Evolutionary conservation across 257 asterid species (phyloP).

Genomic region (Penstemon eatonii): DNA sequence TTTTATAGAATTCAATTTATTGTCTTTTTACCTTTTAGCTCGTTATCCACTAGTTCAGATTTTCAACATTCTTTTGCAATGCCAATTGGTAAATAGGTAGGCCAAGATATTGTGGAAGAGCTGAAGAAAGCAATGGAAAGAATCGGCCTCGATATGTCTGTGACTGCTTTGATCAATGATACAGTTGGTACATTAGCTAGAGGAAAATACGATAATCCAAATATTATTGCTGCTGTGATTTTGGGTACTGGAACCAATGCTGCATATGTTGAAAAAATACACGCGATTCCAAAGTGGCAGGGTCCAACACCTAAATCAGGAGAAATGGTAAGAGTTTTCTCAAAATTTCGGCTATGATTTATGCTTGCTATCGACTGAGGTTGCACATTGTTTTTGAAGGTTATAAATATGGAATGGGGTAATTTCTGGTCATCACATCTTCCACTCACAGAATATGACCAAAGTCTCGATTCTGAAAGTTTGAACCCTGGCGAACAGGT

Average conservation of each 20-base stretch:
- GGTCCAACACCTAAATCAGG: slow-evolving; percentile 67
- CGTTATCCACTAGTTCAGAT: neutral
- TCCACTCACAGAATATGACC: slow-evolving; percentile 82
- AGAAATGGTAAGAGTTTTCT: slow-evolving; percentile 59
- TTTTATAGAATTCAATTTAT: neutral
- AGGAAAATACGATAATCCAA: slow-evolving; percentile 61
- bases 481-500: slow-evolving; percentile 96
- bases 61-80: slow-evolving; percentile 4
- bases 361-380: slow-evolving; percentile 8
- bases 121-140: slow-evolving; percentile 81
- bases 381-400: slow-evolving; percentile 45
- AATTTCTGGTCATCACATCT: slow-evolving; percentile 85
- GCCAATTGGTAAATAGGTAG: slow-evolving; percentile 48
- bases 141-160: slow-evolving; percentile 75
- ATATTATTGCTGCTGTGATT: slow-evolving; percentile 85
- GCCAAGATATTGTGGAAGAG: slow-evolving; percentile 79
- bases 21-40: too few relatives aligned
- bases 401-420: slow-evolving; percentile 99
- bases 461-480: slow-evolving; percentile 75
- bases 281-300: slow-evolving; percentile 83
- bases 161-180: slow-evolving; percentile 89
- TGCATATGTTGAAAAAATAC: slow-evolving; percentile 81
- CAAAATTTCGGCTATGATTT: slow-evolving; percentile 1
- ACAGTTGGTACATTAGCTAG: slow-evolving; percentile 94
- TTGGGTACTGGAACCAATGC: slow-evolving; percentile 98